Conservation (phyloP, 768 basidiomycete species). For the Mycena olivaceomarginata region DNA sequence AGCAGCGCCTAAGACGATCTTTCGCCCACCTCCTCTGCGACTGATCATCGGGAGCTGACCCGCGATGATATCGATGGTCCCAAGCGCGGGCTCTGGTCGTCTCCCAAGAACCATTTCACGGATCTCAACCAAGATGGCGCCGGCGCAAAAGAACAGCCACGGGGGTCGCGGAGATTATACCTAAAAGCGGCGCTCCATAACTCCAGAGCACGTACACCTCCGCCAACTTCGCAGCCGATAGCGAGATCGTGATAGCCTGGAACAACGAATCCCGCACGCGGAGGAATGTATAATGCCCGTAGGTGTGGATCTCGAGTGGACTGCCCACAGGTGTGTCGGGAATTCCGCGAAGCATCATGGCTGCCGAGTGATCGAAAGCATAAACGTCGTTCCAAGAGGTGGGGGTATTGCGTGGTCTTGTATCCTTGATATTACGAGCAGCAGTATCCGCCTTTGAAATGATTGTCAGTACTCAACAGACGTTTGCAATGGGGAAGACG, state of each 20-base stretch:
- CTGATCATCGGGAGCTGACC: constrained; percentile 47
- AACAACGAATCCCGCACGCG: constrained; percentile 31
- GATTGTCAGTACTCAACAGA: neutral
- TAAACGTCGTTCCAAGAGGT: constrained; percentile 48
- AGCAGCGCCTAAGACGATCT: constrained; percentile 47
- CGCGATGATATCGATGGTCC: constrained; percentile 46
- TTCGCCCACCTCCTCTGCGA: constrained; percentile 45
- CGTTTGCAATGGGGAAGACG: constrained; percentile 7
- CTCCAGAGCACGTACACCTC: constrained; percentile 47
- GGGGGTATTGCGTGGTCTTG: neutral
- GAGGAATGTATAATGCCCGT: constrained; percentile 38
- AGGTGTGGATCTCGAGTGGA: constrained; percentile 42
- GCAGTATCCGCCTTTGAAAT: neutral
- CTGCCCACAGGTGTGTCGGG: constrained; percentile 41
- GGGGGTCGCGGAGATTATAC: constrained; percentile 43
- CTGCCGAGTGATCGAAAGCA: constrained; percentile 47
- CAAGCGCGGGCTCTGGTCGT: constrained; percentile 24
- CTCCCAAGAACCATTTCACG: constrained; percentile 18
- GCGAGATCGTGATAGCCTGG: constrained; percentile 16
- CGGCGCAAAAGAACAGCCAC: constrained; percentile 47
- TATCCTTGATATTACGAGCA: neutral
- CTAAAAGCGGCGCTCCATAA: constrained; percentile 14
- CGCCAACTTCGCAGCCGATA: constrained; percentile 44
- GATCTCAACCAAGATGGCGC: constrained; percentile 37
- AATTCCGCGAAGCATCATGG: constrained; percentile 40